phyloP scores from a whole-genome alignment of 2,329 filamentous ascomycete genomes.

The Aspergillus clavatus region DNA sequence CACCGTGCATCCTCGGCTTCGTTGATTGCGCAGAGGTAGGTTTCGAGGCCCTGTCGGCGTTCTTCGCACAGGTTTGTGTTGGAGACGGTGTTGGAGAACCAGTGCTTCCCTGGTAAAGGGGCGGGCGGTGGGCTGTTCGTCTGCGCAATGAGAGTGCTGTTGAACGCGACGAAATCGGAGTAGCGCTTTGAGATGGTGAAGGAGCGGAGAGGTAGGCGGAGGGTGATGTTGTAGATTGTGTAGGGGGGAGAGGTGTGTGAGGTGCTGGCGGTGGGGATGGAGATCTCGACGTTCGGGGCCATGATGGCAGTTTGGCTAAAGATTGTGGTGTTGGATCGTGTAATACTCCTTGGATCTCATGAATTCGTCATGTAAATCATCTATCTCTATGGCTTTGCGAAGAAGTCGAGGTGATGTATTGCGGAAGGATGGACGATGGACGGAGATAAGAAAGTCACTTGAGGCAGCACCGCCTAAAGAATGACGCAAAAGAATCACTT shows the following conservation, averaged over 20 bases:
- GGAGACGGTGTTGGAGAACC: slow-evolving; percentile 54
- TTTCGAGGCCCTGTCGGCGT: slow-evolving; percentile 52
- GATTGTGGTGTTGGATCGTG: not conserved
- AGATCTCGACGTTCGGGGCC: slow-evolving; percentile 43
- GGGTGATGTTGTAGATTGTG: slow-evolving; percentile 58
- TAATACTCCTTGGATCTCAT: not conserved
- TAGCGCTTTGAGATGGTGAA: slow-evolving; percentile 59
- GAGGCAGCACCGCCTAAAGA: not conserved
- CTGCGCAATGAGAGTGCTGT: slow-evolving; percentile 48
- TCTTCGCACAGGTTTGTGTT: slow-evolving; percentile 55
- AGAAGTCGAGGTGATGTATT: not conserved
- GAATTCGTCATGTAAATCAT: no score
- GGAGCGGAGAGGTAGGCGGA: slow-evolving; percentile 57
- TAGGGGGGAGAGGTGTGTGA: slow-evolving; percentile 50
- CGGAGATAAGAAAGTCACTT: not conserved
- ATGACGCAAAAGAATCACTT: slow-evolving; percentile 1
- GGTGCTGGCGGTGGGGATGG: slow-evolving; percentile 47
- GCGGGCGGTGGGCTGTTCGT: slow-evolving; percentile 50
- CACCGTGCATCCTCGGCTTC: slow-evolving; percentile 52
- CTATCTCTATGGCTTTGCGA: not conserved
- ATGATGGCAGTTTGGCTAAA: slow-evolving; percentile 21
- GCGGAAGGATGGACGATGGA: not conserved
- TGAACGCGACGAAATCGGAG: slow-evolving; percentile 57
- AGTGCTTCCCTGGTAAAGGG: slow-evolving; percentile 55
- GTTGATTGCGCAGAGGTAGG: slow-evolving; percentile 57